These are phyloP conservation scores for Vickermania ingenoplastis DNA, from an alignment of 208 protist species.

Conservation along the genomic window DNA sequence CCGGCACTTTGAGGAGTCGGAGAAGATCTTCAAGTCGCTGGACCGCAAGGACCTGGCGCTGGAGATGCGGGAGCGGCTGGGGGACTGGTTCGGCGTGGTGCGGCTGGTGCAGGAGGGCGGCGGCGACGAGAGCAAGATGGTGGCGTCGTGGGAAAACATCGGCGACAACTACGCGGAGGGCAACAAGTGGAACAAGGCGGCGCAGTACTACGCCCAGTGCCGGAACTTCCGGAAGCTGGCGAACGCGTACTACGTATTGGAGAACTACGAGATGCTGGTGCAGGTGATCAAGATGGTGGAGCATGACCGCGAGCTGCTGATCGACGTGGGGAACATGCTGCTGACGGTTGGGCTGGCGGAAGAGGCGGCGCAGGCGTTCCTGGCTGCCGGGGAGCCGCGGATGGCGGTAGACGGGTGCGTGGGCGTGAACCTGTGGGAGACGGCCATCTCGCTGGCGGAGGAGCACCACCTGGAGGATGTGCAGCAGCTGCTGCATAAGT, in stretches of 20 bases:
- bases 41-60: slow-evolving; percentile 95
- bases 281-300: slow-evolving; percentile 82
- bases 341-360: slow-evolving; percentile 86
- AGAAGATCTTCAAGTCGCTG: slow-evolving; percentile 92
- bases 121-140: slow-evolving; percentile 88
- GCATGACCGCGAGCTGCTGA: slow-evolving; percentile 85
- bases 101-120: slow-evolving; percentile 87
- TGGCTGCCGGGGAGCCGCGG: slow-evolving; percentile 80
- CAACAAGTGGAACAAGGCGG: slow-evolving; percentile 92
- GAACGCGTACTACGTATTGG: slow-evolving; percentile 86
- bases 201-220: slow-evolving; percentile 93
- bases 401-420: slow-evolving; percentile 92
- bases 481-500: slow-evolving; percentile 77
- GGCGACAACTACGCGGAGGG: slow-evolving; percentile 93
- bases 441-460: slow-evolving; percentile 87
- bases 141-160: slow-evolving; percentile 88
- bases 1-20: slow-evolving; percentile 92
- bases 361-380: slow-evolving; percentile 82
- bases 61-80: slow-evolving; percentile 85
- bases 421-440: slow-evolving; percentile 90
- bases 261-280: slow-evolving; percentile 88
- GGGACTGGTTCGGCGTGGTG: slow-evolving; percentile 94
- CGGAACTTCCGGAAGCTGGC: slow-evolving; percentile 84
- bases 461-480: slow-evolving; percentile 88
- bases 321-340: slow-evolving; percentile 85